A percentile compares a stretch with the other conserved stretches of the same genome.
Conservation (phyloP, 2,329 filamentous ascomycete species). For the Aspergillus transmontanensis region DNA sequence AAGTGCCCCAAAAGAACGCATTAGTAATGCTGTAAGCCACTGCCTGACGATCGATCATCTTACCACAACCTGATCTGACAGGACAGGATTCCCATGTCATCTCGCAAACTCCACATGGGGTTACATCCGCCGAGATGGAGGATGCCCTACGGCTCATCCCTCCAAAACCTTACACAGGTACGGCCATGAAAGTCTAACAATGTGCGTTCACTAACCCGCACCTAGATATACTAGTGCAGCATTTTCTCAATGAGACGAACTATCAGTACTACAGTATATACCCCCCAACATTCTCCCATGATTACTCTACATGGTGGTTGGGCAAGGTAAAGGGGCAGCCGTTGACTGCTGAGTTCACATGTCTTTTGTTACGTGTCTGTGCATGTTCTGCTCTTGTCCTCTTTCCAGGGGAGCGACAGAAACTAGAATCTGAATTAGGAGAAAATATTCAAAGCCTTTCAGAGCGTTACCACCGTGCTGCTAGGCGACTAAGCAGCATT, state of each 20-base stretch:
- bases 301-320: conserved; percentile 52
- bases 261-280: conserved; percentile 52
- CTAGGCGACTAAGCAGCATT: conserved; percentile 46
- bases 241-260: conserved; percentile 50
- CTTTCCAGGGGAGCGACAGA: conserved; percentile 37
- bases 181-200: background rate
- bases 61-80: conserved; percentile 4
- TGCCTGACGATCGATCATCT: background rate
- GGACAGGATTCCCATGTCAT: background rate
- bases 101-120: background rate
- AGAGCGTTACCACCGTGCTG: conserved; percentile 45
- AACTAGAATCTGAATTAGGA: conserved; percentile 50
- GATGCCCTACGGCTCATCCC: conserved; percentile 35
- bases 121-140: conserved; percentile 34
- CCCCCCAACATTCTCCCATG: conserved; percentile 47
- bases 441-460: conserved; percentile 43
- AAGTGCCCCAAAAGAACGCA: background rate
- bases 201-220: background rate
- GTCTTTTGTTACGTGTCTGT: conserved; percentile 50
- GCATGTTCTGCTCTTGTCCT: conserved; percentile 51
- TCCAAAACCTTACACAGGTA: conserved; percentile 44
- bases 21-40: background rate
- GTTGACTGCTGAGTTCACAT: conserved; percentile 49
- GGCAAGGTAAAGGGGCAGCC: conserved; percentile 35
- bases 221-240: conserved; percentile 51